Percentiles rank a stretch among this genome's conserved stretches.
Evolutionary conservation across 192 early-diverging fungal species (phyloP).

Genomic region (Borealophlyctis nickersoniae): DNA sequence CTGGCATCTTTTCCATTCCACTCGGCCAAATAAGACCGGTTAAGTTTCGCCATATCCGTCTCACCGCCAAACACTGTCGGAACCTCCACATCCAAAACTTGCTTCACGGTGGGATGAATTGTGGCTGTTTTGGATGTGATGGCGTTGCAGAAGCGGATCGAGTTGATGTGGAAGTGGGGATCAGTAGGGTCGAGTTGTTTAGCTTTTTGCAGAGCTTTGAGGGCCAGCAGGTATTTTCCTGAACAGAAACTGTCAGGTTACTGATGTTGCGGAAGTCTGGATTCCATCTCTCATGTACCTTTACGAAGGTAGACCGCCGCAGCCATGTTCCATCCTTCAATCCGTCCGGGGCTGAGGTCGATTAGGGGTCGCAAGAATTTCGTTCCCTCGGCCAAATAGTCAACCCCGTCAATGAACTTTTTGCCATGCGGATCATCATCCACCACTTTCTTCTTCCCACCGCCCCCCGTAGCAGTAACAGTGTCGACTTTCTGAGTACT

Average conservation of each 20-base stretch:
- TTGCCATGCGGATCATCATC: conserved; percentile 74
- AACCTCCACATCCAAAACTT: conserved; percentile 16
- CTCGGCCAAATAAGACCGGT: conserved; percentile 1
- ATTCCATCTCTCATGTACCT: conserved; percentile 29
- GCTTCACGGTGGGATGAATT: conserved; percentile 9
- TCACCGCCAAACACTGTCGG: conserved; percentile 6
- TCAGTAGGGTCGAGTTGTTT: conserved; percentile 7
- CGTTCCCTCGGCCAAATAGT: conserved; percentile 71
- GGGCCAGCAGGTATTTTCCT: conserved; percentile 68
- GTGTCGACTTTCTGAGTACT: conserved; percentile 38
- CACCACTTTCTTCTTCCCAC: conserved; percentile 45
- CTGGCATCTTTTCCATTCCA: neutral
- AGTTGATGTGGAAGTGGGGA: neutral
- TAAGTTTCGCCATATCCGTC: conserved; percentile 12
- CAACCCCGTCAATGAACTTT: conserved; percentile 59
- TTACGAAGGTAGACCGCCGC: conserved; percentile 67
- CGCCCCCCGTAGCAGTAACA: conserved; percentile 37
- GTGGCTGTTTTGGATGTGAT: neutral
- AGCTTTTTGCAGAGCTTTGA: conserved; percentile 56
- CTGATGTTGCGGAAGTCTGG: neutral
- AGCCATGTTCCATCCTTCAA: conserved; percentile 64
- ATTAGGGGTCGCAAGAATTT: conserved; percentile 75
- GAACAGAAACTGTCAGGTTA: neutral
- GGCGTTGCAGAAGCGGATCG: conserved; percentile 1
- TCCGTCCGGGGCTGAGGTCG: conserved; percentile 44